A percentile compares a stretch with the other conserved stretches of the same genome.
phyloP scores from a whole-genome alignment of 1,284 basidiomycete genomes.

The Irpex sp. region DNA sequence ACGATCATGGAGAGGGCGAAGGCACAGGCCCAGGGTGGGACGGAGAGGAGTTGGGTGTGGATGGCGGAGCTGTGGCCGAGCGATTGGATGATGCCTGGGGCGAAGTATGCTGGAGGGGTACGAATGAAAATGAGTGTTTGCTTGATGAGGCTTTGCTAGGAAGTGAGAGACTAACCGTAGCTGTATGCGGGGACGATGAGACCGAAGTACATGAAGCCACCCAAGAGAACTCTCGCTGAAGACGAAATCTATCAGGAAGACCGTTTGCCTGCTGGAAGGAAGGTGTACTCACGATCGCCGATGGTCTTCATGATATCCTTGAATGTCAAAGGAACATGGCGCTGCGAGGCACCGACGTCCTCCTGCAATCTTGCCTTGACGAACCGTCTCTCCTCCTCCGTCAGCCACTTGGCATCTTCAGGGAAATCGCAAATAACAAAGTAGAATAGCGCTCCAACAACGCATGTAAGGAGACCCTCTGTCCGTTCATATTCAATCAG shows the following conservation, averaged over 20 bases:
- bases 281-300: slow-evolving; percentile 17
- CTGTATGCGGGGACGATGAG: slow-evolving; percentile 23
- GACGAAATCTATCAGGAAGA: background rate
- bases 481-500: background rate
- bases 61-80: slow-evolving; percentile 39
- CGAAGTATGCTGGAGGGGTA: slow-evolving; percentile 24
- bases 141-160: background rate
- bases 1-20: slow-evolving; percentile 22
- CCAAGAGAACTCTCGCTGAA: slow-evolving; percentile 20
- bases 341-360: slow-evolving; percentile 21
- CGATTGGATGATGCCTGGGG: slow-evolving; percentile 28
- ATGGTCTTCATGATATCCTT: slow-evolving; percentile 15
- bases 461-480: slow-evolving; percentile 34
- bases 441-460: slow-evolving; percentile 27
- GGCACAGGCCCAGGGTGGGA: slow-evolving; percentile 38
- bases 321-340: slow-evolving; percentile 13
- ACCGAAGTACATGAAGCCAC: slow-evolving; percentile 24
- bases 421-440: slow-evolving; percentile 25
- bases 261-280: background rate
- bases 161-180: slow-evolving; percentile 14
- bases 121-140: no score
- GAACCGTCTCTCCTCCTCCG: slow-evolving; percentile 18
- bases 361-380: slow-evolving; percentile 21
- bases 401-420: slow-evolving; percentile 22
- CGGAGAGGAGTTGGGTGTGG: slow-evolving; percentile 43